phyloP scores from a whole-genome alignment of 768 basidiomycete species.

The Daedalea quercina region DNA sequence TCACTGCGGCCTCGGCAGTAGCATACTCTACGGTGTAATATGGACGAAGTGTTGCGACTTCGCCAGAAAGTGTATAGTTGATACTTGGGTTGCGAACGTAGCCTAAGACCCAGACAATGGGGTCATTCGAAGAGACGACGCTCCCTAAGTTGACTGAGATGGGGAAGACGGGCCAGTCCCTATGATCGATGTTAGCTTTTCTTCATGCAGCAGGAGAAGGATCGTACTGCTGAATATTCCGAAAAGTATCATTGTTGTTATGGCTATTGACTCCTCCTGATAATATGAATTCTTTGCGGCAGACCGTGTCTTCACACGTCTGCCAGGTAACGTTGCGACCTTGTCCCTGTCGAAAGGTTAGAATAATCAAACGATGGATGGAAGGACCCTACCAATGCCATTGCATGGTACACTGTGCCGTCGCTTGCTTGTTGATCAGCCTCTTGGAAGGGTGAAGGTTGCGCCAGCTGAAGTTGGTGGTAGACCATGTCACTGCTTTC shows the following conservation, averaged over 20 bases:
- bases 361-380: not conserved
- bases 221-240: constrained; percentile 11
- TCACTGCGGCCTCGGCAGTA: constrained; percentile 6
- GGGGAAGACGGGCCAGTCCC: constrained; percentile 16
- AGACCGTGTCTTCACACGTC: constrained; percentile 5
- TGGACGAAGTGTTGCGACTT: constrained; percentile 8
- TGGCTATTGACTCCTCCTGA: constrained; percentile 11
- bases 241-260: constrained; percentile 1
- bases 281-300: constrained; percentile 12
- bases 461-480: constrained; percentile 8
- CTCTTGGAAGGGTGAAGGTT: not conserved
- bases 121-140: constrained; percentile 9
- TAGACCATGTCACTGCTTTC: constrained; percentile 4
- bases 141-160: constrained; percentile 21
- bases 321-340: constrained; percentile 5
- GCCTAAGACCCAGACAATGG: constrained; percentile 23
- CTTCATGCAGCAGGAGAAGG: not conserved
- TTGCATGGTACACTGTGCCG: constrained; percentile 10
- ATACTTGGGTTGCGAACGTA: constrained; percentile 19
- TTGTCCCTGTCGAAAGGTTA: not conserved
- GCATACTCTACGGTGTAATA: constrained; percentile 7
- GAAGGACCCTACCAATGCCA: constrained; percentile 4
- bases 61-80: constrained; percentile 11
- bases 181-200: not conserved
- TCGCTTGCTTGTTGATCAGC: constrained; percentile 6